Evolutionary conservation across 2,329 filamentous ascomycete genomes (phyloP).

Genomic region (Talaromyces pinophilus): DNA sequence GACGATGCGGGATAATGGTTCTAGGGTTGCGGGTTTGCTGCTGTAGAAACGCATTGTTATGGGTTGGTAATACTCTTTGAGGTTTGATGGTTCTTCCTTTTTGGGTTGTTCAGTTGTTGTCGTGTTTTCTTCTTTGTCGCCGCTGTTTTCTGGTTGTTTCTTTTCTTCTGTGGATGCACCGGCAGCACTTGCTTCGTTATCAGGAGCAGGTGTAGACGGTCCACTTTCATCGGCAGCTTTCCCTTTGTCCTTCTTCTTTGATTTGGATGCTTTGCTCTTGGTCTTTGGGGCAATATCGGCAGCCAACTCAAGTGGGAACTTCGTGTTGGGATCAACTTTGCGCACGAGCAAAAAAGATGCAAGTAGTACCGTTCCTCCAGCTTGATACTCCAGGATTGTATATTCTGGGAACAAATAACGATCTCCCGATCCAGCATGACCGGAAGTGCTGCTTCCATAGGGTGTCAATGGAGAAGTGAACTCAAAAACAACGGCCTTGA

Average conservation of each 20-base stretch:
- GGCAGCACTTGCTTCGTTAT: neutral
- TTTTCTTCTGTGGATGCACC: slow-evolving; percentile 17
- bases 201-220: slow-evolving; percentile 27
- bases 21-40: slow-evolving; percentile 54
- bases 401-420: slow-evolving; percentile 53
- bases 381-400: slow-evolving; percentile 51
- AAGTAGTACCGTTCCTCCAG: slow-evolving; percentile 48
- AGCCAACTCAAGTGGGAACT: slow-evolving; percentile 40
- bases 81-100: slow-evolving; percentile 24
- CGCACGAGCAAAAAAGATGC: slow-evolving; percentile 51
- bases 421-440: slow-evolving; percentile 47
- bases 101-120: slow-evolving; percentile 24
- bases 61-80: slow-evolving; percentile 54
- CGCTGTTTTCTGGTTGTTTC: slow-evolving; percentile 25
- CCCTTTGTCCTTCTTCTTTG: slow-evolving; percentile 41
- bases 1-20: slow-evolving; percentile 58
- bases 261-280: slow-evolving; percentile 37
- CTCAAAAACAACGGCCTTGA: slow-evolving; percentile 52
- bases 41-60: slow-evolving; percentile 60
- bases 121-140: slow-evolving; percentile 18
- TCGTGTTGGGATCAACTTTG: slow-evolving; percentile 43
- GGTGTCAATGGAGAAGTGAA: slow-evolving; percentile 47
- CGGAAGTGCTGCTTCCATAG: slow-evolving; percentile 44
- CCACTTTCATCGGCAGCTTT: slow-evolving; percentile 17
- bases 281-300: slow-evolving; percentile 32